These are phyloP conservation scores for Marsdenia floribunda DNA, from an alignment of 257 asterid genomes.

Conservation along the genomic window DNA sequence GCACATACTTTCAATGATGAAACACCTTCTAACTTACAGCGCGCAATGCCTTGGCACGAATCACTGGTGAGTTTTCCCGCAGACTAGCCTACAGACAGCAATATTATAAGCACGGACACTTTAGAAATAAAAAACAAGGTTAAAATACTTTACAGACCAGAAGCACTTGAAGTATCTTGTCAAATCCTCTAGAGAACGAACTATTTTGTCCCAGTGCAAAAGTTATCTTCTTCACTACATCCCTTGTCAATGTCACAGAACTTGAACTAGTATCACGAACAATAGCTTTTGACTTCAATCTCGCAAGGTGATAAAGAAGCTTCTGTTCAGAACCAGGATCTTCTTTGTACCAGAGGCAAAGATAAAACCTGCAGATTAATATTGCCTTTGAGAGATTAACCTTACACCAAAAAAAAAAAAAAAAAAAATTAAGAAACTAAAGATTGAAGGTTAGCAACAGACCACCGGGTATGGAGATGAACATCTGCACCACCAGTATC, in stretches of 20 bases:
- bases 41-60: slow-evolving; percentile 96
- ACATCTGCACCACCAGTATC: slow-evolving; percentile 72
- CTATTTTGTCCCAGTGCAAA: slow-evolving; percentile 87
- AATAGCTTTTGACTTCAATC: slow-evolving; percentile 72
- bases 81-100: slow-evolving; percentile 72
- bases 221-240: slow-evolving; percentile 64
- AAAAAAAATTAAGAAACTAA: slow-evolving; percentile 15
- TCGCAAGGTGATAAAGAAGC: slow-evolving; percentile 52
- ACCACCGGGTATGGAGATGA: slow-evolving; percentile 81
- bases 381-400: slow-evolving; percentile 17
- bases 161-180: slow-evolving; percentile 90
- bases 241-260: slow-evolving; percentile 64
- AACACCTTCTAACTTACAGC: slow-evolving; percentile 59
- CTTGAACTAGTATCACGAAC: slow-evolving; percentile 52
- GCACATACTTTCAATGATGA: slow-evolving; percentile 13
- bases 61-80: slow-evolving; percentile 86
- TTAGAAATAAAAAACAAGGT: slow-evolving; percentile 16
- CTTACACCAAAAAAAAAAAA: too few relatives aligned
- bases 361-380: slow-evolving; percentile 78
- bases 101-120: slow-evolving; percentile 14
- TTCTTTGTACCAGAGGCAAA: slow-evolving; percentile 95
- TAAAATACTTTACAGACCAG: slow-evolving; percentile 59
- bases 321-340: slow-evolving; percentile 74
- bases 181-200: slow-evolving; percentile 93
- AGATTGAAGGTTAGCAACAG: slow-evolving; percentile 25